A percentile compares a stretch with the other conserved stretches of the same genome.
These are phyloP conservation scores for Erigeron philadelphicus DNA, from an alignment of 140 eudicot species.

Conservation along the genomic window DNA sequence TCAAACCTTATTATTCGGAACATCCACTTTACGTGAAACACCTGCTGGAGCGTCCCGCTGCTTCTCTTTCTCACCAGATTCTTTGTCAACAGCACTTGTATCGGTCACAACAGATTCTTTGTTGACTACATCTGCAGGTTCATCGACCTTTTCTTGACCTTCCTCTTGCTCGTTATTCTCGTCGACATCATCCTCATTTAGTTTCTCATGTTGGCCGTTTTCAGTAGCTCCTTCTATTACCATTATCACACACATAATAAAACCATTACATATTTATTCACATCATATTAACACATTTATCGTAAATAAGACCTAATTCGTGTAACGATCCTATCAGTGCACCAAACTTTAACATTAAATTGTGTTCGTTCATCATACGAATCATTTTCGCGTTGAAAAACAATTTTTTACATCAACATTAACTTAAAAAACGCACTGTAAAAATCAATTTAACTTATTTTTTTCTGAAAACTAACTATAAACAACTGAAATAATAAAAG, in stretches of 20 bases:
- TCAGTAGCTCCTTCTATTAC: constrained; percentile 18
- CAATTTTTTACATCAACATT: too few species aligned
- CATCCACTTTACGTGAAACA: constrained; percentile 6
- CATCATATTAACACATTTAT: neutral
- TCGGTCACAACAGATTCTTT: constrained; percentile 1
- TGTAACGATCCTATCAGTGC: neutral
- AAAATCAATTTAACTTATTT: too few species aligned
- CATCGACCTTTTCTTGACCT: neutral
- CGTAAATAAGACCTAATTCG: neutral
- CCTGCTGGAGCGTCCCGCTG: neutral
- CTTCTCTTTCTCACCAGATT: neutral
- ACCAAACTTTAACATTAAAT: too few species aligned
- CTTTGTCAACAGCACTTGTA: neutral
- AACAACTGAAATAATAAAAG: too few species aligned
- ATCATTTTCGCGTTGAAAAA: too few species aligned
- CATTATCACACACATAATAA: neutral
- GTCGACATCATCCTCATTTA: neutral
- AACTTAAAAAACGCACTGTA: too few species aligned
- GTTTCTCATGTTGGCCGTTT: constrained; percentile 41
- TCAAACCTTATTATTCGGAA: constrained; percentile 3
- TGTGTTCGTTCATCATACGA: too few species aligned
- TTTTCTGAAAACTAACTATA: too few species aligned
- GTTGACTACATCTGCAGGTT: neutral
- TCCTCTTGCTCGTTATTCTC: neutral
- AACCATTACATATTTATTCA: neutral